A percentile compares a stretch with the other conserved stretches of the same genome.
These are phyloP conservation scores for Hysterangium stoloniferum DNA, from an alignment of 768 basidiomycete genomes.

Conservation along the genomic window DNA sequence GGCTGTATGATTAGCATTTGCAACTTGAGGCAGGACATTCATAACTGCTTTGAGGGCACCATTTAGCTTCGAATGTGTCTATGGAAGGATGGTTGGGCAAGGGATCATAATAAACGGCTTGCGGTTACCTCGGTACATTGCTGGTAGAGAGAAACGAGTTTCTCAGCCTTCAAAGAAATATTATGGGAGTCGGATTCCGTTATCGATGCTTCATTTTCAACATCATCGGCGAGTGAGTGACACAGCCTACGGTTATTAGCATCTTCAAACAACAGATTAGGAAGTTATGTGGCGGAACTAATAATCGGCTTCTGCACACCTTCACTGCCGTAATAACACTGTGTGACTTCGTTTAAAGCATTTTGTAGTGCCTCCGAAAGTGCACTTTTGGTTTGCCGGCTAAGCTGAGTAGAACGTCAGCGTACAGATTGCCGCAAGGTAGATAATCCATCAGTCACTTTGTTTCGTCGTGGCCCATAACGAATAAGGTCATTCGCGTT, in stretches of 20 bases:
- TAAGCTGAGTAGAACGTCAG: neutral
- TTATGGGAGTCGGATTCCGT: neutral
- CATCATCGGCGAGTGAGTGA: neutral
- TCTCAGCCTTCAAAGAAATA: neutral
- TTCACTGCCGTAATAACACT: neutral
- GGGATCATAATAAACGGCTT: neutral
- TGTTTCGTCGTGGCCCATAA: neutral
- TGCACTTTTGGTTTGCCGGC: neutral
- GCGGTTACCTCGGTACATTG: neutral
- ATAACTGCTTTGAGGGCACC: conserved; percentile 23
- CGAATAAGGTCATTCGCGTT: neutral
- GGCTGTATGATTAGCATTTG: conserved; percentile 27
- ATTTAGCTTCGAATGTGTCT: conserved; percentile 30
- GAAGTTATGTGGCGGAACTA: too few relatives aligned
- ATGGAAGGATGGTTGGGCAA: neutral
- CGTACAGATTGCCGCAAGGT: too few relatives aligned
- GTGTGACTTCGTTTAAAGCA: neutral
- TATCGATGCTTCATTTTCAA: neutral
- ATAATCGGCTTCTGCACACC: too few relatives aligned
- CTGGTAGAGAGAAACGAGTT: neutral
- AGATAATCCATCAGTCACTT: neutral
- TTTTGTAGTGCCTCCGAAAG: neutral
- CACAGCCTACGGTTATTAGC: too few relatives aligned
- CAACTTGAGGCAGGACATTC: conserved; percentile 21
- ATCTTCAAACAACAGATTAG: too few relatives aligned